These are phyloP conservation scores for Tuber indicum DNA, from an alignment of 495 filamentous ascomycete genomes.

Conservation along the genomic window DNA sequence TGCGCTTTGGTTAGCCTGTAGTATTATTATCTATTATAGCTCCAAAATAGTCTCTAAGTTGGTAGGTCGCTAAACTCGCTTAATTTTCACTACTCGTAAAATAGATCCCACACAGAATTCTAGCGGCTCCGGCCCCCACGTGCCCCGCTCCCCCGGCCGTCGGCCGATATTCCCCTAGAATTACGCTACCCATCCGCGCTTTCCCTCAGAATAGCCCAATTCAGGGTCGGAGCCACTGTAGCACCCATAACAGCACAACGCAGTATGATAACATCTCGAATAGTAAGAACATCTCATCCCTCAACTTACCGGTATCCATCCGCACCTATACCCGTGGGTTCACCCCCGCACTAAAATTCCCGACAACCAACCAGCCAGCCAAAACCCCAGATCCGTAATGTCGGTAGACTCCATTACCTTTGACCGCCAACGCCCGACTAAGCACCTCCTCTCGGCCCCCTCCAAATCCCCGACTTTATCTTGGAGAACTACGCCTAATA, in stretches of 20 bases:
- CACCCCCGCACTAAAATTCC: background rate
- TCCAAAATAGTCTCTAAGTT: background rate
- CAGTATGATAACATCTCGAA: background rate
- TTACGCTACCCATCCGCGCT: background rate
- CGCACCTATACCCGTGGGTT: background rate
- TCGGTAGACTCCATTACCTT: background rate
- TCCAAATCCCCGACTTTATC: background rate
- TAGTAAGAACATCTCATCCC: conserved; percentile 3
- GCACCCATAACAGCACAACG: background rate
- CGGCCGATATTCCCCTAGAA: background rate
- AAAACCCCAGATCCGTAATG: background rate
- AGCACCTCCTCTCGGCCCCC: background rate
- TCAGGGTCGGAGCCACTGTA: background rate
- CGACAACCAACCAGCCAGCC: background rate
- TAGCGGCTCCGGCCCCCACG: background rate
- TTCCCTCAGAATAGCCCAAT: background rate
- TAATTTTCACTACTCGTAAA: background rate
- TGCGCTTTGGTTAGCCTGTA: background rate
- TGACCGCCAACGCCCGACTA: background rate
- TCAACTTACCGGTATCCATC: background rate
- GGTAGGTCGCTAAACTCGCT: background rate
- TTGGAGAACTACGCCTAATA: background rate
- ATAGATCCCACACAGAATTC: background rate
- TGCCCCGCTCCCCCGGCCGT: background rate
- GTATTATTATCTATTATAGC: background rate